phyloP scores from a whole-genome alignment of 2,329 filamentous ascomycete genomes.

The Coniella lustricola region DNA sequence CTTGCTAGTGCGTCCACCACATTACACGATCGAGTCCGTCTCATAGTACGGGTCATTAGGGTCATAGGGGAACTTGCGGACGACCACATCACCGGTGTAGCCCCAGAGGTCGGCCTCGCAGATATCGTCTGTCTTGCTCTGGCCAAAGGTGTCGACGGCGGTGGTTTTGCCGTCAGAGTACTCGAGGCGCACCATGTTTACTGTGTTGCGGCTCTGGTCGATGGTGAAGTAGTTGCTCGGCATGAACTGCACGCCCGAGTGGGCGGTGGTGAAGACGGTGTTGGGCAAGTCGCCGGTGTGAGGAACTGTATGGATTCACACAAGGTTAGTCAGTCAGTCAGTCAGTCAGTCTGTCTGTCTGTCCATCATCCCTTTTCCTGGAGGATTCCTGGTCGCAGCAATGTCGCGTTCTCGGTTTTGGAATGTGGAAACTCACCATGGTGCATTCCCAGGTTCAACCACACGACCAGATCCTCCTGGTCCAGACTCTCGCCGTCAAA shows the following conservation, averaged over 20 bases:
- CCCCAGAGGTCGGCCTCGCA: constrained; percentile 24
- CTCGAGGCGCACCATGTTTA: constrained; percentile 33
- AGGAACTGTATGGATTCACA: constrained; percentile 1
- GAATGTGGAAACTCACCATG: too few species aligned
- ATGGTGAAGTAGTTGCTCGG: constrained; percentile 37
- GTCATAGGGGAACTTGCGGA: constrained; percentile 32
- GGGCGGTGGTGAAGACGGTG: constrained; percentile 42
- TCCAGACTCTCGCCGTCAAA: constrained; percentile 35
- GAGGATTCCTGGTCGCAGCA: not conserved
- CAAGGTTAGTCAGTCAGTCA: not conserved
- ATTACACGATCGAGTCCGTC: constrained; percentile 23
- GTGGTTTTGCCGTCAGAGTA: constrained; percentile 26
- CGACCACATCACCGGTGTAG: constrained; percentile 29
- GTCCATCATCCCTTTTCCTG: not conserved
- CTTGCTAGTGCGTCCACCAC: too few species aligned
- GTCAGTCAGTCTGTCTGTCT: not conserved
- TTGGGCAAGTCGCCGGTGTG: constrained; percentile 37
- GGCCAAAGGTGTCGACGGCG: constrained; percentile 27
- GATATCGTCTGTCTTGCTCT: constrained; percentile 17
- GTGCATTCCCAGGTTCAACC: constrained; percentile 49
- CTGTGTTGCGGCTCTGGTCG: constrained; percentile 32
- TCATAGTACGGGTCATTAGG: constrained; percentile 28
- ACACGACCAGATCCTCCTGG: constrained; percentile 42
- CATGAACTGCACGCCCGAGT: constrained; percentile 35
- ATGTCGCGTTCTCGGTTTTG: too few species aligned